A percentile compares a stretch with the other conserved stretches of the same genome.
phyloP scores from a whole-genome alignment of 2,329 filamentous ascomycete species.

The Cladophialophora exuberans region DNA sequence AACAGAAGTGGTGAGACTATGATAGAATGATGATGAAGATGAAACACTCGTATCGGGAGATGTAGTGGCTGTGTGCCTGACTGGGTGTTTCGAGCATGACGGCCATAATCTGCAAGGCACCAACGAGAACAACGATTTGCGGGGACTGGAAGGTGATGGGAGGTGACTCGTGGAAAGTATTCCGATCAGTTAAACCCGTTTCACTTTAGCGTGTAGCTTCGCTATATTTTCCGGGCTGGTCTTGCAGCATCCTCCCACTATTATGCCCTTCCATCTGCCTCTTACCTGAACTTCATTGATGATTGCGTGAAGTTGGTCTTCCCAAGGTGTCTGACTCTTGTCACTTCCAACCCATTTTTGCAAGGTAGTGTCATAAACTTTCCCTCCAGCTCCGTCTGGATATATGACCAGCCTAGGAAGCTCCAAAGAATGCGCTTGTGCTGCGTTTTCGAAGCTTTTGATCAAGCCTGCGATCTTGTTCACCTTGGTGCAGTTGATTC shows the following conservation, averaged over 20 bases:
- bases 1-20: slow-evolving; percentile 1
- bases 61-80: not conserved
- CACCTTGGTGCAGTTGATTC: slow-evolving; percentile 65
- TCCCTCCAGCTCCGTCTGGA: slow-evolving; percentile 70
- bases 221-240: slow-evolving; percentile 43
- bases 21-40: slow-evolving; percentile 6
- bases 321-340: slow-evolving; percentile 35
- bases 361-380: slow-evolving; percentile 67
- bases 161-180: slow-evolving; percentile 1
- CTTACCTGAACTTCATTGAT: slow-evolving; percentile 29
- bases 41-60: slow-evolving; percentile 7
- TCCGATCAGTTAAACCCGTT: too few species aligned
- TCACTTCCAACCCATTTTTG: slow-evolving; percentile 58
- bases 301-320: slow-evolving; percentile 38
- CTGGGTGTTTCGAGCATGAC: not conserved
- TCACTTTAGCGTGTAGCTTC: slow-evolving; percentile 33
- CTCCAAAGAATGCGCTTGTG: slow-evolving; percentile 40
- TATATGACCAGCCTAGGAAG: slow-evolving; percentile 64
- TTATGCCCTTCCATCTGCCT: slow-evolving; percentile 33
- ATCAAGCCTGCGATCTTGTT: slow-evolving; percentile 38
- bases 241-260: slow-evolving; percentile 54
- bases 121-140: not conserved
- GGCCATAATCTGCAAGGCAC: slow-evolving; percentile 10
- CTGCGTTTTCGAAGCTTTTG: slow-evolving; percentile 41
- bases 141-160: too few species aligned